A percentile compares a stretch with the other conserved stretches of the same genome.
Conservation (phyloP, 2,329 filamentous ascomycete genomes). For the Penicillium crustosum region DNA sequence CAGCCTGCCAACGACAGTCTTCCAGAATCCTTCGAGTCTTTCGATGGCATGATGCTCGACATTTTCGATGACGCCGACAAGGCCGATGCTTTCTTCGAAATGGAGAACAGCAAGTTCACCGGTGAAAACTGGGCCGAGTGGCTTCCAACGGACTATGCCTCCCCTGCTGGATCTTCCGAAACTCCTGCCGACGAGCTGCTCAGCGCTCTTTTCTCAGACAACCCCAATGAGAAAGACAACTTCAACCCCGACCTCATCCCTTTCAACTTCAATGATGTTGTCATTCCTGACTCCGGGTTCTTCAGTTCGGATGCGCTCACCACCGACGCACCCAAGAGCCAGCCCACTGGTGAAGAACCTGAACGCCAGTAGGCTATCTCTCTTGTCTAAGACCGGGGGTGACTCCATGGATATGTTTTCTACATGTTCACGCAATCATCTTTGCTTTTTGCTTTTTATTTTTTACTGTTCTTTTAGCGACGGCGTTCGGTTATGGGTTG, state of each 20-base stretch:
- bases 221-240: conserved; percentile 30
- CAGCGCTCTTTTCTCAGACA: conserved; percentile 37
- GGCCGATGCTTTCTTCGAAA: conserved; percentile 29
- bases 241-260: conserved; percentile 31
- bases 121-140: conserved; percentile 39
- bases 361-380: conserved; percentile 16
- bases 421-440: background rate
- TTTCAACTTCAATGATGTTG: conserved; percentile 32
- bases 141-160: conserved; percentile 39
- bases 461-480: conserved; percentile 23
- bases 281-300: conserved; percentile 37
- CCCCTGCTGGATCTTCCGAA: conserved; percentile 30
- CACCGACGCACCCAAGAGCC: conserved; percentile 27
- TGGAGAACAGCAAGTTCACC: conserved; percentile 28
- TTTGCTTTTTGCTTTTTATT: background rate
- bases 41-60: conserved; percentile 40
- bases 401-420: background rate
- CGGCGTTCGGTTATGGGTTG: conserved; percentile 22
- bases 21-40: conserved; percentile 29
- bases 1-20: conserved; percentile 26
- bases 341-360: conserved; percentile 15
- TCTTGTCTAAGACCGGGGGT: conserved; percentile 5
- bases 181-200: conserved; percentile 36
- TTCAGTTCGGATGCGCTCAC: conserved; percentile 39
- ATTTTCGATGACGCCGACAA: conserved; percentile 39